Conservation (phyloP, 2,329 filamentous ascomycete genomes). For the Colletotrichum musicola region DNA sequence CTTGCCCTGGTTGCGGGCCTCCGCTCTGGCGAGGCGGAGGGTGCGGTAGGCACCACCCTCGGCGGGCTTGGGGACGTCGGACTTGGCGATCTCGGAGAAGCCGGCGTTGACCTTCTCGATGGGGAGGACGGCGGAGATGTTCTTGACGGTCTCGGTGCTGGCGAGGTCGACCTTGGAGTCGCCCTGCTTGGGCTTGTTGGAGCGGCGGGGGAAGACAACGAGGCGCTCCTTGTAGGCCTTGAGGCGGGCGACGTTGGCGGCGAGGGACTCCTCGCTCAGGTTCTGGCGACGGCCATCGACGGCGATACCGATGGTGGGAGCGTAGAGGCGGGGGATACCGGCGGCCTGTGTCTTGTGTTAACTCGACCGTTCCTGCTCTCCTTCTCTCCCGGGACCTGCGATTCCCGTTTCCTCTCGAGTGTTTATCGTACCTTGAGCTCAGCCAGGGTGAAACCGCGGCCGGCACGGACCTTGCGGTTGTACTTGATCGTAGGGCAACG, state of each 20-base stretch:
- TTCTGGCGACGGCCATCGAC: conserved; percentile 98
- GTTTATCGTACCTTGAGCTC: conserved; percentile 89
- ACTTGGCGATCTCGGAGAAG: conserved; percentile 83
- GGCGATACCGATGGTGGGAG: conserved; percentile 95
- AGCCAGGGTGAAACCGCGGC: conserved; percentile 96
- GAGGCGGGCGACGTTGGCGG: conserved; percentile 95
- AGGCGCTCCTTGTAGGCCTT: conserved; percentile 97
- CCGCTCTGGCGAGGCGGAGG: conserved; percentile 86
- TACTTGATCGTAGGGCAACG: conserved; percentile 99
- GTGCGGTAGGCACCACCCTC: conserved; percentile 90
- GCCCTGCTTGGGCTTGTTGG: conserved; percentile 92
- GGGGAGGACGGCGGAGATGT: conserved; percentile 74
- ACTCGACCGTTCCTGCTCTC: conserved; percentile 3
- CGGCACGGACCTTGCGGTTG: conserved; percentile 96
- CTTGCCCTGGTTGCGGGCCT: conserved; percentile 83
- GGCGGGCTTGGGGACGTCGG: conserved; percentile 78
- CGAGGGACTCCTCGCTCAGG: conserved; percentile 94
- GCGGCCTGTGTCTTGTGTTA: conserved; percentile 74
- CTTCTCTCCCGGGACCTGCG: neutral
- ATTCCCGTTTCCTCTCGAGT: neutral
- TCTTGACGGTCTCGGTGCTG: conserved; percentile 72
- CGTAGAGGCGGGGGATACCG: conserved; percentile 93
- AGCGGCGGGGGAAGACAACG: conserved; percentile 97
- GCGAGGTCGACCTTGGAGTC: conserved; percentile 86
- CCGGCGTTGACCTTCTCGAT: conserved; percentile 76